Percentiles rank a stretch among this genome's conserved stretches.
These are phyloP conservation scores for Ogataea glucozyma DNA, from an alignment of 805 yeast genomes.

Conservation along the genomic window DNA sequence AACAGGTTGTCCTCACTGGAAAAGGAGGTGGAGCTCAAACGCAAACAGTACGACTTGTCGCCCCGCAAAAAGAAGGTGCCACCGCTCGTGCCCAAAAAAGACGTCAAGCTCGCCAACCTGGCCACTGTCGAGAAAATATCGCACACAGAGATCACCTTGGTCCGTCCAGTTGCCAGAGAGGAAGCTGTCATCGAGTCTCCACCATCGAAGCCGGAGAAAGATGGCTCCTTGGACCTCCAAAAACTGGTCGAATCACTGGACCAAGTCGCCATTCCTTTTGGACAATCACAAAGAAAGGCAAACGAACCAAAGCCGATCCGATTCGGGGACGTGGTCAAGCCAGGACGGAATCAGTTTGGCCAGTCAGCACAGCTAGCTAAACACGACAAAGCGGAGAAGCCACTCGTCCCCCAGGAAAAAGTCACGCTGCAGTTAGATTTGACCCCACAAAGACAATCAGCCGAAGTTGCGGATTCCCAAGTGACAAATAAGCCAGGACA, in stretches of 20 bases:
- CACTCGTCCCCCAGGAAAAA: not conserved
- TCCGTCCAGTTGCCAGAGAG: conserved; percentile 21
- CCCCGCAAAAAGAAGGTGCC: conserved; percentile 28
- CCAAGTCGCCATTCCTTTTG: conserved; percentile 9
- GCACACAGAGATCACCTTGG: conserved; percentile 14
- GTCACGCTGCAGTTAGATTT: not conserved
- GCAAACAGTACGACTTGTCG: conserved; percentile 23
- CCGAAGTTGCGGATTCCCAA: not conserved
- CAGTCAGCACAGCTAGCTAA: not conserved
- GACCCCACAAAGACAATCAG: not conserved
- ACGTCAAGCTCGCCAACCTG: conserved; percentile 11
- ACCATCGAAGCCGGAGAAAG: not conserved
- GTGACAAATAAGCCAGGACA: not conserved
- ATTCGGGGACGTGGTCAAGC: conserved; percentile 26
- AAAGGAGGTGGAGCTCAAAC: conserved; percentile 23
- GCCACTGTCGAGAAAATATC: not conserved
- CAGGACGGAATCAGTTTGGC: conserved; percentile 2
- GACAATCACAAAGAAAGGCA: not conserved
- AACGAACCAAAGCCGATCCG: conserved; percentile 28
- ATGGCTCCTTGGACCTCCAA: not conserved
- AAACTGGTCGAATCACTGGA: conserved; percentile 14
- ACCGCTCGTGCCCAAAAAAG: conserved; percentile 33
- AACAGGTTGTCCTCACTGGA: conserved; percentile 20
- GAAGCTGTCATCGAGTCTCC: no score
- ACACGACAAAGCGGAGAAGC: not conserved